Conservation (phyloP, 2,329 filamentous ascomycete species). For the Stagonosporopsis rhizophila region DNA sequence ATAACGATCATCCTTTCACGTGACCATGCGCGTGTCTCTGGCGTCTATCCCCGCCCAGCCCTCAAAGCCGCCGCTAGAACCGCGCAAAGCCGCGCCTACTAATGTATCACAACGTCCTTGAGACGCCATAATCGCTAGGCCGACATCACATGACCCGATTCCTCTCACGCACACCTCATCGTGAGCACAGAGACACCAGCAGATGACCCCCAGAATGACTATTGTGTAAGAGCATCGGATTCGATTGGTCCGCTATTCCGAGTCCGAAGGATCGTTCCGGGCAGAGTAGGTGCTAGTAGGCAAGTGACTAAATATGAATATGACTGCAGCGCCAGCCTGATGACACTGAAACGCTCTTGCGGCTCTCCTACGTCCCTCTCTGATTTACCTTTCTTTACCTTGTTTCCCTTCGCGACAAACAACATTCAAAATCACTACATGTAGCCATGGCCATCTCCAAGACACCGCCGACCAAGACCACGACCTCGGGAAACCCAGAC, state of each 20-base stretch:
- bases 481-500: slow-evolving; percentile 29
- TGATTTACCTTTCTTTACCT: not conserved
- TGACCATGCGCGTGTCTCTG: slow-evolving; percentile 5
- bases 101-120: not conserved
- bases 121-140: slow-evolving; percentile 22
- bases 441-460: slow-evolving; percentile 5
- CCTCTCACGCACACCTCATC: slow-evolving; percentile 15
- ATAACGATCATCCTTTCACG: not conserved
- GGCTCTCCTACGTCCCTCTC: not conserved
- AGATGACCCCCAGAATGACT: slow-evolving; percentile 9
- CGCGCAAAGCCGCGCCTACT: slow-evolving; percentile 18
- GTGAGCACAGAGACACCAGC: slow-evolving; percentile 10
- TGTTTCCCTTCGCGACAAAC: not conserved
- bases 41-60: slow-evolving; percentile 13
- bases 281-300: not conserved
- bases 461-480: slow-evolving; percentile 20
- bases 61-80: slow-evolving; percentile 2
- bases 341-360: not conserved
- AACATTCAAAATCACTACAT: not conserved
- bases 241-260: slow-evolving; percentile 17
- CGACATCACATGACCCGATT: slow-evolving; percentile 17
- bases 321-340: slow-evolving; percentile 9
- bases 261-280: slow-evolving; percentile 17
- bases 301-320: slow-evolving; percentile 5
- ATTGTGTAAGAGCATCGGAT: slow-evolving; percentile 13